Percentiles rank a stretch among this genome's conserved stretches.
phyloP scores from a whole-genome alignment of 2,329 filamentous ascomycete species.

The Parascedosporium putredinis region DNA sequence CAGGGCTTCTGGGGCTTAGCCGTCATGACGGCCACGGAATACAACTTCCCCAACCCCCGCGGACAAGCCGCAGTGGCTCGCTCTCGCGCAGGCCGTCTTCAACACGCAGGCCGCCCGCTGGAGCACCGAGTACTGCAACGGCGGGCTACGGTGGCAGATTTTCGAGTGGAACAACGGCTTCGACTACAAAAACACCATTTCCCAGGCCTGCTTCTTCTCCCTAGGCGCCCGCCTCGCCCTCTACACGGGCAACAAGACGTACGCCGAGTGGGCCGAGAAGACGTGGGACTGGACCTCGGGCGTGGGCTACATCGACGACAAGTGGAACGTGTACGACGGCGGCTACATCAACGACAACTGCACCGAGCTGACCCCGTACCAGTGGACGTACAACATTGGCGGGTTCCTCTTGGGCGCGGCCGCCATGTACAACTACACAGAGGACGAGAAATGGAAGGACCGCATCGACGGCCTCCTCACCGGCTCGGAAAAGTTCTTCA shows the following conservation, averaged over 20 bases:
- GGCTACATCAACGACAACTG: slow-evolving; percentile 47
- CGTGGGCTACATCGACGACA: slow-evolving; percentile 47
- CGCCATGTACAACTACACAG: slow-evolving; percentile 57
- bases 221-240: slow-evolving; percentile 57
- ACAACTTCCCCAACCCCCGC: slow-evolving; percentile 52
- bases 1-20: slow-evolving; percentile 66
- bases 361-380: slow-evolving; percentile 45
- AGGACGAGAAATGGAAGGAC: slow-evolving; percentile 42
- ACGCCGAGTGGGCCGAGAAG: slow-evolving; percentile 65
- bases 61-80: slow-evolving; percentile 54
- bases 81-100: slow-evolving; percentile 69
- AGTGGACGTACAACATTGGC: slow-evolving; percentile 62
- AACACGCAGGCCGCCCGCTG: slow-evolving; percentile 67
- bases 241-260: slow-evolving; percentile 69
- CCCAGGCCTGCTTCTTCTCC: slow-evolving; percentile 53
- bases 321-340: slow-evolving; percentile 54
- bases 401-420: slow-evolving; percentile 55
- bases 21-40: slow-evolving; percentile 60
- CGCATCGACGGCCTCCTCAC: slow-evolving; percentile 47
- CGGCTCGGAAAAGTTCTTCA: slow-evolving; percentile 45
- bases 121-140: slow-evolving; percentile 59
- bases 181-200: slow-evolving; percentile 63
- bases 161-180: slow-evolving; percentile 74
- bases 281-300: slow-evolving; percentile 59
- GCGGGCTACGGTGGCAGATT: slow-evolving; percentile 77